Evolutionary conservation across 1,139 yeast species (phyloP).

Genomic region (Debaryomyces sp.): DNA sequence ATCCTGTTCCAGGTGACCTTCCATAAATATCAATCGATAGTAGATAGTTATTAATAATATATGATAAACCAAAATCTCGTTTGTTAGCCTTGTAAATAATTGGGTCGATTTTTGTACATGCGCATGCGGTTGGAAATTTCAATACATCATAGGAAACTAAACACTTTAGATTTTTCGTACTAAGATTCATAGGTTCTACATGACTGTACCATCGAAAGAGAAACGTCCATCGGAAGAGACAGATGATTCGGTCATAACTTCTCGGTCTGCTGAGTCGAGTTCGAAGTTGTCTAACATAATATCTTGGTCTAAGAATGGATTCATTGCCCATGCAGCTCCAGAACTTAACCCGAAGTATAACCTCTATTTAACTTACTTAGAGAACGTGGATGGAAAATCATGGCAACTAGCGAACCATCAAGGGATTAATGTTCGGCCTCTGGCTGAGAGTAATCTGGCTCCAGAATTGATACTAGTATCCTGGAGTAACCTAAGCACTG

Average conservation of each 20-base stretch:
- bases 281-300: conserved; percentile 26
- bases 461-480: conserved; percentile 37
- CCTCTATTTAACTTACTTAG: conserved; percentile 60
- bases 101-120: neutral
- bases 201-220: neutral
- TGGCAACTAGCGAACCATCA: conserved; percentile 69
- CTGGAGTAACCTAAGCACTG: conserved; percentile 59
- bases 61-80: neutral
- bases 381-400: conserved; percentile 60
- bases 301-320: conserved; percentile 78
- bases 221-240: neutral
- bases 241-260: neutral
- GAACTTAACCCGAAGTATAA: conserved; percentile 25
- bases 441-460: conserved; percentile 32
- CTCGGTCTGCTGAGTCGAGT: conserved; percentile 1
- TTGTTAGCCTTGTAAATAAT: neutral
- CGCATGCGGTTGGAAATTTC: neutral
- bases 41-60: neutral
- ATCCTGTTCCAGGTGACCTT: conserved; percentile 81
- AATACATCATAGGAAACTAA: neutral
- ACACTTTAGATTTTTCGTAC: neutral
- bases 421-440: conserved; percentile 32
- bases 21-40: conserved; percentile 16
- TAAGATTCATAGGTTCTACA: neutral
- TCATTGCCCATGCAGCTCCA: conserved; percentile 60